These are phyloP conservation scores for Zygosaccharomyces lentus DNA, from an alignment of 805 yeast genomes.

Conservation along the genomic window DNA sequence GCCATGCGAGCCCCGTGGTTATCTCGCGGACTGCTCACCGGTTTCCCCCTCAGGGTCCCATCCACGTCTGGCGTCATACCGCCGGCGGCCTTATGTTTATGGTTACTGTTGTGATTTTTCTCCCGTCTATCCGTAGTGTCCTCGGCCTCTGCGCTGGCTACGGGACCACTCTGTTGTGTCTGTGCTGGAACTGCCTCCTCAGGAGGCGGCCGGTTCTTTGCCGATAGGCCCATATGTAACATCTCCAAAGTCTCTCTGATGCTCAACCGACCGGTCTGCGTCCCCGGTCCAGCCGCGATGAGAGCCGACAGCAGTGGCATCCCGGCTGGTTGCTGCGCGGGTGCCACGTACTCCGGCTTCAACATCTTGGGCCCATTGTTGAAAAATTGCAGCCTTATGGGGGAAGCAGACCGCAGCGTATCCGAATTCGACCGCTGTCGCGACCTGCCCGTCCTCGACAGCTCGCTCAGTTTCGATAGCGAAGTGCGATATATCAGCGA, in stretches of 20 bases:
- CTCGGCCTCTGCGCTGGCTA: no score
- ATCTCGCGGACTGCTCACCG: slow-evolving; percentile 5
- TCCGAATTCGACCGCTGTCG: slow-evolving; percentile 23
- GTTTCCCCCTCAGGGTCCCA: slow-evolving; percentile 8
- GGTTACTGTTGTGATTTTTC: not conserved
- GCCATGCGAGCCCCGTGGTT: slow-evolving; percentile 5
- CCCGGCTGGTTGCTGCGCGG: slow-evolving; percentile 16
- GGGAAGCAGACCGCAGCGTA: slow-evolving; percentile 29
- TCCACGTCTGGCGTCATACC: slow-evolving; percentile 4
- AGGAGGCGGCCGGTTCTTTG: not conserved
- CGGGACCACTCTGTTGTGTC: not conserved
- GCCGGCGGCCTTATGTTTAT: not conserved
- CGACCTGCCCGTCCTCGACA: slow-evolving; percentile 20
- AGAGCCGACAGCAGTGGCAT: slow-evolving; percentile 27
- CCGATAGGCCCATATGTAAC: slow-evolving; percentile 10
- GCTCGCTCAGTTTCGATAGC: slow-evolving; percentile 30
- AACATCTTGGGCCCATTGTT: slow-evolving; percentile 29
- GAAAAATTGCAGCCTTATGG: slow-evolving; percentile 25
- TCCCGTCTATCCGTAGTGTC: no score
- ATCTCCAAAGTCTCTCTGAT: slow-evolving; percentile 24
- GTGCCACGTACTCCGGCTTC: slow-evolving; percentile 27
- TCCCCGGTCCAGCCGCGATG: slow-evolving; percentile 12
- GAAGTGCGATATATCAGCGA: slow-evolving; percentile 31
- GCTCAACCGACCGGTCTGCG: slow-evolving; percentile 6
- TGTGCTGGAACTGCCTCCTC: slow-evolving; percentile 1